Evolutionary conservation across 2,329 filamentous ascomycete genomes (phyloP).

Genomic region (Fusarium siculi): DNA sequence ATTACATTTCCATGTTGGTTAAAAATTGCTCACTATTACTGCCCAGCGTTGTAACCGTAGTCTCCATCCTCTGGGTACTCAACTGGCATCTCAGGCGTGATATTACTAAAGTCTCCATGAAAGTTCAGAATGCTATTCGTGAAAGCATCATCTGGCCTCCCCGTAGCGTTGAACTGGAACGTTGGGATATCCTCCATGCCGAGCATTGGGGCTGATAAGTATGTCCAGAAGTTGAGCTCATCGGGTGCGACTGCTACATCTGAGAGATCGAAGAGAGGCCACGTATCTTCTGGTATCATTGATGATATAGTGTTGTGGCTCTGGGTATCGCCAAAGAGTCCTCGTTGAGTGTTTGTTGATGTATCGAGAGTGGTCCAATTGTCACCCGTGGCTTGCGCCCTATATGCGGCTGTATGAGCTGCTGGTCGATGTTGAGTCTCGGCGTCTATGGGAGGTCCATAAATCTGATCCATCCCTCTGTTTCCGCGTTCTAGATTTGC

Average conservation of each 20-base stretch:
- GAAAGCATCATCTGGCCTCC: neutral
- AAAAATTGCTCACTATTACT: neutral
- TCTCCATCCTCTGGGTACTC: neutral
- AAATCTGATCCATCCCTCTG: neutral
- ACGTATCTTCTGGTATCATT: neutral
- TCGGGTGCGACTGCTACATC: neutral
- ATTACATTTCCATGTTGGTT: neutral
- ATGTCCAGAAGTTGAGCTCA: constrained; percentile 7
- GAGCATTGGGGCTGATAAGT: constrained; percentile 9
- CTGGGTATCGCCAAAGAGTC: rapidly evolving
- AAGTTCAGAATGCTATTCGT: constrained; percentile 14
- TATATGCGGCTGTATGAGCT: rapidly evolving
- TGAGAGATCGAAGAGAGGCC: constrained; percentile 3
- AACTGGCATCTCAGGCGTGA: neutral
- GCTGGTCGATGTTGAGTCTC: neutral
- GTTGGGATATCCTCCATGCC: neutral
- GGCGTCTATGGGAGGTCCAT: rapidly evolving
- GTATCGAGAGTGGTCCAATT: neutral
- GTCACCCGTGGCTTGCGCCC: rapidly evolving
- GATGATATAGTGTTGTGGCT: neutral
- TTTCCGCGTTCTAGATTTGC: neutral
- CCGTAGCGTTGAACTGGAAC: neutral
- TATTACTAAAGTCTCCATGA: neutral
- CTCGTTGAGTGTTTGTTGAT: neutral
- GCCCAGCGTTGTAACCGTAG: neutral